Evolutionary conservation across 106 monocot genomes (phyloP).

Genomic region (Chionographis japonica): DNA sequence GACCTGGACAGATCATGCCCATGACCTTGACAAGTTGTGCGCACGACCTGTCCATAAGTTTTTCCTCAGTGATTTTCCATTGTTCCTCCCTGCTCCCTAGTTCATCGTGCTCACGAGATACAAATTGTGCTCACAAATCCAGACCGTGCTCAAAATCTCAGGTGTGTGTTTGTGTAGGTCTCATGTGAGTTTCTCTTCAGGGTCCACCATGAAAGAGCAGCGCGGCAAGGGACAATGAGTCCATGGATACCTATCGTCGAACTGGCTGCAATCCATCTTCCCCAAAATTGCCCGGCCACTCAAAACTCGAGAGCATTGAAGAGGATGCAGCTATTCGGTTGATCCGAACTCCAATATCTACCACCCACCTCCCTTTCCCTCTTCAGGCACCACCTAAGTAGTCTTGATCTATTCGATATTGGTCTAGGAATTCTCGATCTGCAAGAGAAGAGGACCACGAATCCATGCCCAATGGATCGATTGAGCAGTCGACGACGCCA

Average conservation of each 20-base stretch:
- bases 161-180: too few relatives aligned
- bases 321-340: background rate
- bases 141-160: too few relatives aligned
- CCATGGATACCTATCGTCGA: constrained; percentile 30
- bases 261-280: constrained; percentile 11
- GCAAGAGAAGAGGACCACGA: background rate
- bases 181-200: background rate
- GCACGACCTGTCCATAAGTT: too few relatives aligned
- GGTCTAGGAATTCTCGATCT: background rate
- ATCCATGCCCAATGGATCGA: background rate
- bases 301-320: too few relatives aligned
- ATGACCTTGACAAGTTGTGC: too few relatives aligned
- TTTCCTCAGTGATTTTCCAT: too few relatives aligned
- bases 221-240: constrained; percentile 1
- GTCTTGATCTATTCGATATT: too few relatives aligned
- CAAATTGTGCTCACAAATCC: too few relatives aligned
- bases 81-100: too few relatives aligned
- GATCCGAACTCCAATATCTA: background rate
- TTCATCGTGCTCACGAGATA: too few relatives aligned
- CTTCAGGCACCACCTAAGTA: too few relatives aligned
- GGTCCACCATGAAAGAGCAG: background rate
- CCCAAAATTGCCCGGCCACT: background rate
- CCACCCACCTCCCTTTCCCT: background rate
- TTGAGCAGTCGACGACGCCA: constrained; percentile 23
- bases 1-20: too few relatives aligned